Base-by-base conservation (phyloP, 2,329 filamentous ascomycete genomes). In the Trichoderma polysporum region DNA sequence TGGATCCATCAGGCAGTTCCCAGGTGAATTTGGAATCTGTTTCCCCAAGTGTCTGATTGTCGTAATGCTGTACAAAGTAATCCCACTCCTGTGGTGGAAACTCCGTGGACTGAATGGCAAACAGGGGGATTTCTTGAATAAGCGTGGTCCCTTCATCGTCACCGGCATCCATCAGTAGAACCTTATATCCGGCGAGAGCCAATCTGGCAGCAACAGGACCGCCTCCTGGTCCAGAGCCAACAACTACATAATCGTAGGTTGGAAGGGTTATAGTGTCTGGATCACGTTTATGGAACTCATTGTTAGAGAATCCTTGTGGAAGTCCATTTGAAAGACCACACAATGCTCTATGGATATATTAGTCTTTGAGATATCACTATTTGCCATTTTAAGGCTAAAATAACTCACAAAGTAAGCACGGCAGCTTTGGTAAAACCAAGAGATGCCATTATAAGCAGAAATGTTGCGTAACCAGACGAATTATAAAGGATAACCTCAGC, bases 161-260 rank as follows among this genome's bases (percentile, higher is more conserved):
- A 56, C 86, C 87, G 7, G 86, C 87, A 70, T 90, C 87, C 60
- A 90, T 82, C 10, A 90, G 79, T 8, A 90, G 82, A 3, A 85
- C 85, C 70, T 82, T 85, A 78, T 85, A 82, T 47, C 87, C 87
- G 22, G 85, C 85, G 37, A 86, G 76, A 7, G 87, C 87, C 27
- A 90, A 81, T 41, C 86, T 81, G 8, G 84, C 83, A 2, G 87
- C 86, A 6, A 89, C 73, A 25, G 87, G 86, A 10, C 83, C 85
- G 66, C 87, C 86, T 37, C 87, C 87, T 2, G 86, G 81, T 2
- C 86, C 86, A n/a, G 84, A 86, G 17, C 87, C 87, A 17, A 89
- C 85, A 22, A 89, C 81, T 31, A 89, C 81, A 22, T 57, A 57
- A 12, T 35, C 33, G 13, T 35, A 35, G 9, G 9, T 9, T 9